Base-by-base conservation (phyloP, 129 eudicot genomes). In the Chrysanthemum seticuspe region DNA sequence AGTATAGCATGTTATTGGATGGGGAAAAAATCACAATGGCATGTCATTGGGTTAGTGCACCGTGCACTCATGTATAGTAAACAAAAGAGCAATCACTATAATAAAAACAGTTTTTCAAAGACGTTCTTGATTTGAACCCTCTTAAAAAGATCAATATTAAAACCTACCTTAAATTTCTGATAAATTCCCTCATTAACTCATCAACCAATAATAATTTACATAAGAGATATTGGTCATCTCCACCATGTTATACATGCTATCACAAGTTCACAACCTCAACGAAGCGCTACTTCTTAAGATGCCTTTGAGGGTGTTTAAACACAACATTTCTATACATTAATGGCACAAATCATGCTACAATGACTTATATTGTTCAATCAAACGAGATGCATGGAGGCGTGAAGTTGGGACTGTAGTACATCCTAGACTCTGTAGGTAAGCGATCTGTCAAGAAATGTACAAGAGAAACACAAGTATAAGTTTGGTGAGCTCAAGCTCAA, bases 361-460 rank as follows among this genome's bases (percentile, higher is more conserved):
- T 70, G 96, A 84, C 73, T 90, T 94, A 80, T 94, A 94, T 52
- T 94, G 89, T 74, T 94, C 99, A 15, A 94, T 94, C 76, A 94
- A 74, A 52, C 80, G 97, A 40, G 99, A 94, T 14, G 97, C 99
- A 49, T 94, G 99, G 65, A 94, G 99, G 34, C 96, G 90, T 12
- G 99, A 86, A 61, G 92, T 78, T 62, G 99, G 99, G 59, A 81
- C 84, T 10, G 84, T 78, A 3, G 97, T 94, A 89, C 98, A 94
- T 60, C 98, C 98, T 68, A 94, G 85, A 71, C 60, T 86, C 61
- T 83, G 96, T 67, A 94, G 75, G 74, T 88, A 90, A 2, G 83
- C 85, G 27, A 90, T 88, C 99, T 94, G 92, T 56, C 34, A 36
- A 36, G 63, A 65, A 62, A n/a, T 36, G 50, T 19, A 70, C 49